Percentiles rank a stretch among this genome's conserved stretches.
Evolutionary conservation across 176 grass and related monocot species (phyloP).

Genomic region (Zoysia japonica): DNA sequence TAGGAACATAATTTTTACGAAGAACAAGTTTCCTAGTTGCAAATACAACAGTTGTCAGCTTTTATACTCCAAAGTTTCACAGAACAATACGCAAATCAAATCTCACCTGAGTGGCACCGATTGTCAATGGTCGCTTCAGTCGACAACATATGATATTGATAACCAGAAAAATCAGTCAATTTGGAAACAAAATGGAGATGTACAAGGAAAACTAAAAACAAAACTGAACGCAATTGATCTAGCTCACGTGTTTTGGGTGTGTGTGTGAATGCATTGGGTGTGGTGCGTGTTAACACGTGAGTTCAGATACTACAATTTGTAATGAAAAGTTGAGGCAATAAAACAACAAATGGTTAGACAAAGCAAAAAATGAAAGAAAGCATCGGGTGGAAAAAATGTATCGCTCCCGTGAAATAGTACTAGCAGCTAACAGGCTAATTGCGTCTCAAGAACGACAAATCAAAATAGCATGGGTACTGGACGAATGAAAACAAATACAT

Average conservation of each 20-base stretch:
- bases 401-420: background rate
- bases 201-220: background rate
- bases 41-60: background rate
- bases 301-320: too few species aligned
- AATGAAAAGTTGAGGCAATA: too few species aligned
- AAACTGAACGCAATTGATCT: background rate
- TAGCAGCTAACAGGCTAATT: background rate
- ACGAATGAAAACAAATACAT: background rate
- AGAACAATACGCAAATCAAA: background rate
- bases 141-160: background rate
- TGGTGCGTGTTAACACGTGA: too few species aligned
- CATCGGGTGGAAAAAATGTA: constrained; percentile 25
- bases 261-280: too few species aligned
- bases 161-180: background rate
- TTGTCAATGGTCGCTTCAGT: too few species aligned
- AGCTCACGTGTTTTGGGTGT: too few species aligned
- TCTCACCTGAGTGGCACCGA: background rate
- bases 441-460: background rate
- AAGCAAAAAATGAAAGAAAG: constrained; percentile 15
- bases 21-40: background rate
- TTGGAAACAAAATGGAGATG: background rate
- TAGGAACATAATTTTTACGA: background rate
- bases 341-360: background rate
- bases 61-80: background rate
- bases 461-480: background rate